Evolutionary conservation across 345 rosid genomes (phyloP).

Genomic region (Moringa oleifera): DNA sequence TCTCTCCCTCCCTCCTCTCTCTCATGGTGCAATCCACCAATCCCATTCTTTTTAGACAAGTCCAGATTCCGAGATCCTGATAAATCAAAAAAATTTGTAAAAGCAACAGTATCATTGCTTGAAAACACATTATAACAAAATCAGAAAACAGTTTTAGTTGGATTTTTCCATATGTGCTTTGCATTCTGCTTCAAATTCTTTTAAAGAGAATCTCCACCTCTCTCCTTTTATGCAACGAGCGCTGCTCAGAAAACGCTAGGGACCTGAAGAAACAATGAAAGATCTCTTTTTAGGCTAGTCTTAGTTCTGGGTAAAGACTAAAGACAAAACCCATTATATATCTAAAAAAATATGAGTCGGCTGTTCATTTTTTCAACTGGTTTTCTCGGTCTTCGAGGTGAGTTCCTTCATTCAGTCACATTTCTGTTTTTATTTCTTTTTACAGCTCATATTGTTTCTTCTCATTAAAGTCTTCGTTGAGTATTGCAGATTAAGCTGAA

Average conservation of each 20-base stretch:
- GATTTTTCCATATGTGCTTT: no score
- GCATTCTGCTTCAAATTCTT: no score
- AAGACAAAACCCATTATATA: background rate
- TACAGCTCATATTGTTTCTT: background rate
- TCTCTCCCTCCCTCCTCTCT: no score
- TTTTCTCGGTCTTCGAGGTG: constrained; percentile 17
- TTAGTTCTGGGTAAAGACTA: constrained; percentile 3
- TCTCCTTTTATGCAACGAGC: background rate
- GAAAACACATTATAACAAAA: constrained; percentile 2
- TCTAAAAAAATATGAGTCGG: background rate
- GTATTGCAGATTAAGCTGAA: constrained; percentile 23
- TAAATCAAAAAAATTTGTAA: background rate
- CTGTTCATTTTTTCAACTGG: constrained; percentile 6
- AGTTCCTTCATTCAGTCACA: constrained; percentile 6
- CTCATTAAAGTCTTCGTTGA: constrained; percentile 8
- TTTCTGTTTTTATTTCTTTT: background rate
- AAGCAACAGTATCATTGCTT: no score
- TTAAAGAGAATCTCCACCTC: background rate
- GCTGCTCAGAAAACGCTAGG: background rate
- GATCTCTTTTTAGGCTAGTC: background rate
- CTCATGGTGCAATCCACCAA: constrained; percentile 6
- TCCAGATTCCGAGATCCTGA: background rate
- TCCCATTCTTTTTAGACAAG: background rate
- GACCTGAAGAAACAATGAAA: background rate
- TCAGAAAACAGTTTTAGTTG: background rate